phyloP scores from a whole-genome alignment of 306 rosid species.

The Pterocarpus santalinus region DNA sequence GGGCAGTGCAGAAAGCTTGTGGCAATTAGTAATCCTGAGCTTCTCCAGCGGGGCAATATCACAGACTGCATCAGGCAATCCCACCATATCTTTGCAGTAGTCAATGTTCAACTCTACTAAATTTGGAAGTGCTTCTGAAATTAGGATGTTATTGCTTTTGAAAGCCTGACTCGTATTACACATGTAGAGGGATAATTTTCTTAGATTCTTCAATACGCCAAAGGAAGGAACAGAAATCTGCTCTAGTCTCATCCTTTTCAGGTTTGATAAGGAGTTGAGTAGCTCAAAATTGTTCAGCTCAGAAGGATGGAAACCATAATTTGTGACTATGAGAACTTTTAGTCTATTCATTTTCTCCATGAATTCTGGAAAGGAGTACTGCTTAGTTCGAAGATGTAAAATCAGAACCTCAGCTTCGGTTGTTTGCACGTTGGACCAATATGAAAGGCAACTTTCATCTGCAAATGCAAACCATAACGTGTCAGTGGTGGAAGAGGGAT shows the following conservation, averaged over 20 bases:
- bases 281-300: constrained; percentile 46
- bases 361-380: constrained; percentile 46
- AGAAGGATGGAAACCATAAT: constrained; percentile 48
- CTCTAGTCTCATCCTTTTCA: constrained; percentile 65
- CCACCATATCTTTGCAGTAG: constrained; percentile 57
- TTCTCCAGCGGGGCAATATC: constrained; percentile 48
- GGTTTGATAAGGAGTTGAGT: constrained; percentile 37
- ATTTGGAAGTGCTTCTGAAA: constrained; percentile 55
- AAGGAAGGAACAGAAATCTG: constrained; percentile 56
- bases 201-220: constrained; percentile 44
- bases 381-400: constrained; percentile 50
- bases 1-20: constrained; percentile 60
- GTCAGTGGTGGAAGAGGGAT: neutral
- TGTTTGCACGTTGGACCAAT: constrained; percentile 46
- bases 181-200: constrained; percentile 64
- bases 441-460: constrained; percentile 54
- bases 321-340: constrained; percentile 59
- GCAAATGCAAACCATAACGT: constrained; percentile 39
- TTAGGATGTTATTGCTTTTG: constrained; percentile 23
- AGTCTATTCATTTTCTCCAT: constrained; percentile 53
- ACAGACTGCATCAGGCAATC: constrained; percentile 55
- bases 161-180: constrained; percentile 62
- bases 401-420: constrained; percentile 57
- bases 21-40: constrained; percentile 68
- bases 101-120: constrained; percentile 61